Evolutionary conservation across 2,329 filamentous ascomycete species (phyloP), one percentile per base, ranked within the genome.

Genomic region (Ceratocystis alfenasii): DNA sequence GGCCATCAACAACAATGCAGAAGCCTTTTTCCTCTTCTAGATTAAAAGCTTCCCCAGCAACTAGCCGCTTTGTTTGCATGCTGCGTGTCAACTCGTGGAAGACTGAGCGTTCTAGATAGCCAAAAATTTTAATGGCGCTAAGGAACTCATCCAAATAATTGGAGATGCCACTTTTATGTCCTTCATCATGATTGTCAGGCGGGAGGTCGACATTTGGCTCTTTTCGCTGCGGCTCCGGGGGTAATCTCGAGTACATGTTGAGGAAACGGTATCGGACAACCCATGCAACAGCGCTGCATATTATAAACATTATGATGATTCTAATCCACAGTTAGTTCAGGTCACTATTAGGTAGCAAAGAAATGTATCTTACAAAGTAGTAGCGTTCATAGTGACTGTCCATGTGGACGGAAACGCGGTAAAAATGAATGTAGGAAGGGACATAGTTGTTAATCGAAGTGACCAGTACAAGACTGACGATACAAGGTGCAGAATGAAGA

Each of bases 351-450:
- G 10, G 10, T 1, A n/a, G 12, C 36, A 33, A 15, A n/a, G 28
- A 3, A 59, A 63, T 63, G 46, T 61, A 66, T 67, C 86, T 73
- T 84, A 95, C 86, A 99, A 76, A 20, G 94, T 99, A 22, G 93
- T 97, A 71, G 94, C 93, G 74, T 97, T 97, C 92, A 99, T 95
- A 10, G 94, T 99, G 73, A 99, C 90, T 0, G 94, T 99, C 79
- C 95, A 79, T 75, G 89, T 96, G 69, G 90, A 93, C 5, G 91
- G 96, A 73, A 96, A 90, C 69, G 96, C 80, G 5, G 86, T 89
- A 74, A 95, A 99, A 20, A 97, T 83, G 75, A 94, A 85, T 74
- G 90, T 90, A 55, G 94, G 94, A 67, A 96, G 75, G 17, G 90
- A 95, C 70, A 97, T 91, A 30, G 93, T 95, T 20, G 87, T 83